These are phyloP conservation scores for Parathielavia appendiculata DNA, from an alignment of 495 filamentous ascomycete species.

Conservation along the genomic window DNA sequence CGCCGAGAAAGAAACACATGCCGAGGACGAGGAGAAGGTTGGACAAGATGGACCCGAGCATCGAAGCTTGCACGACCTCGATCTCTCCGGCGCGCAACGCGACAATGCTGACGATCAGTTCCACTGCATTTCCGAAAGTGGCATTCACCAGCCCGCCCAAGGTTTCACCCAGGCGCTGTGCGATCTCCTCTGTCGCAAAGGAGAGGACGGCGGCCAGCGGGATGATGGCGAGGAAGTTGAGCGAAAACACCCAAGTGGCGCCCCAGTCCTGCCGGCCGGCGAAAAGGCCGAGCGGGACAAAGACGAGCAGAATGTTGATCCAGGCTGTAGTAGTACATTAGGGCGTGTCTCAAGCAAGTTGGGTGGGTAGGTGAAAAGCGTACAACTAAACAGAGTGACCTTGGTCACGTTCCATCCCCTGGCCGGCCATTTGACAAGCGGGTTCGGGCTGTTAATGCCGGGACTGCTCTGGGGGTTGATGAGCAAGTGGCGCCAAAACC, in stretches of 20 bases:
- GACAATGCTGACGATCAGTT: conserved; percentile 94
- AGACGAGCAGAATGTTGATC: conserved; percentile 81
- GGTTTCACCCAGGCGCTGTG: conserved; percentile 77
- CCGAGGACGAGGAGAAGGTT: conserved; percentile 93
- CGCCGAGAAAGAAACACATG: conserved; percentile 93
- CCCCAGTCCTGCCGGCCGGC: conserved; percentile 68
- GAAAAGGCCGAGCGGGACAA: conserved; percentile 84
- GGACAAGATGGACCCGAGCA: conserved; percentile 95
- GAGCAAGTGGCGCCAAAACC: conserved; percentile 38
- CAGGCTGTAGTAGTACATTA: conserved; percentile 46
- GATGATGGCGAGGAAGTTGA: conserved; percentile 96
- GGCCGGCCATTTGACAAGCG: conserved; percentile 55
- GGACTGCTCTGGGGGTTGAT: conserved; percentile 42
- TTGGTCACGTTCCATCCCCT: conserved; percentile 48
- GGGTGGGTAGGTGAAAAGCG: conserved; percentile 19
- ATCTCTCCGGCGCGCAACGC: conserved; percentile 81
- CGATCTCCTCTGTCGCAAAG: conserved; percentile 92
- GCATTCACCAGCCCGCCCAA: conserved; percentile 91
- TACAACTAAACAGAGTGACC: conserved; percentile 52
- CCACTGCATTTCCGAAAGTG: conserved; percentile 97
- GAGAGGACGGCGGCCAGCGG: conserved; percentile 88
- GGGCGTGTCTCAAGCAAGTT: background rate
- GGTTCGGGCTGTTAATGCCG: conserved; percentile 43
- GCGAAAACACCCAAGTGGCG: conserved; percentile 69
- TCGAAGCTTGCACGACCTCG: conserved; percentile 92